Conservation (phyloP, 2,329 filamentous ascomycete genomes). For the Gnomoniopsis smithogilvyi region DNA sequence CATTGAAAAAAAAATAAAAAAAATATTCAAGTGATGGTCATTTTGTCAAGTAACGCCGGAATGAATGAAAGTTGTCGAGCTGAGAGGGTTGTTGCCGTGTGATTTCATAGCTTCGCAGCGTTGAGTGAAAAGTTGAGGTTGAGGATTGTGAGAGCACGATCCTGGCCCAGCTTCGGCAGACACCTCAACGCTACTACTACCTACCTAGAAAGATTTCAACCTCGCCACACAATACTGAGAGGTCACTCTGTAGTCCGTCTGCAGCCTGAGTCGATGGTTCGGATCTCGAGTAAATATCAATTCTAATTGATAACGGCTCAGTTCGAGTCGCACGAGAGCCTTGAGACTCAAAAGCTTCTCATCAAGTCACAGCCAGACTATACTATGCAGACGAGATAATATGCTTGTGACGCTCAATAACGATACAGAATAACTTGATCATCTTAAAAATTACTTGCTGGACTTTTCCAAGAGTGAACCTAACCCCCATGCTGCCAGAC, state of each 20-base stretch:
- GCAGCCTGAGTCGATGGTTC: too few species aligned
- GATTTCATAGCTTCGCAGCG: not conserved
- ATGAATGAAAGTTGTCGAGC: not conserved
- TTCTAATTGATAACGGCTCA: too few species aligned
- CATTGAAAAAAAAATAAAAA: not conserved
- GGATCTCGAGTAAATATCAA: too few species aligned
- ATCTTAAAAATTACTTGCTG: not conserved
- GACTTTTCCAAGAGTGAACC: slow-evolving; percentile 49
- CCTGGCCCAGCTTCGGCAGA: not conserved
- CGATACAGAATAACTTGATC: not conserved
- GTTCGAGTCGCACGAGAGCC: too few species aligned
- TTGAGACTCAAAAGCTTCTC: too few species aligned
- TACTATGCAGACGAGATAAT: too few species aligned
- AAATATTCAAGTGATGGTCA: not conserved
- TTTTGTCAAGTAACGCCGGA: not conserved
- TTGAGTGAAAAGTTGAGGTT: slow-evolving; percentile 3
- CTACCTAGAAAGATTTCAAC: not conserved
- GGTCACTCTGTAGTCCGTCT: too few species aligned
- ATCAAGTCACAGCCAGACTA: too few species aligned
- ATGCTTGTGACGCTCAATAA: too few species aligned
- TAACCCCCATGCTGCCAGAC: slow-evolving; percentile 56
- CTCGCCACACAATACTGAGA: not conserved
- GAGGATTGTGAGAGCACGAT: not conserved
- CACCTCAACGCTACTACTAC: not conserved
- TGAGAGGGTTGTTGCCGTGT: slow-evolving; percentile 1